Evolutionary conservation across 129 eudicot genomes (phyloP).

Genomic region (Mikania micrantha): DNA sequence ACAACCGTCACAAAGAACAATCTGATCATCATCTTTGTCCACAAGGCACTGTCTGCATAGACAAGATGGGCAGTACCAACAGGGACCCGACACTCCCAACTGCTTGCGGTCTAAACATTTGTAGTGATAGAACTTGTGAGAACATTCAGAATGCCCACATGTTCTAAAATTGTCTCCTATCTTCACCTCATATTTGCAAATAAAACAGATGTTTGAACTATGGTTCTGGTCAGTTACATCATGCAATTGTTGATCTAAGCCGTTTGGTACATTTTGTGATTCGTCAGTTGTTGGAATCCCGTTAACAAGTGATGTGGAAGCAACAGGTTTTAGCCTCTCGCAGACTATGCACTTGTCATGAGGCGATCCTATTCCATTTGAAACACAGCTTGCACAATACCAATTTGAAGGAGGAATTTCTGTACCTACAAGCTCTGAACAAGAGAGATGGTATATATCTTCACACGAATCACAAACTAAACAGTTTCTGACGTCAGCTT

Average conservation of each 20-base stretch:
- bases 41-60: conserved; percentile 66
- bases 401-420: conserved; percentile 58
- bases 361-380: conserved; percentile 44
- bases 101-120: conserved; percentile 60
- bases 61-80: conserved; percentile 97
- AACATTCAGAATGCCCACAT: conserved; percentile 59
- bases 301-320: background rate
- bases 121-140: conserved; percentile 59
- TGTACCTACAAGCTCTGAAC: conserved; percentile 49
- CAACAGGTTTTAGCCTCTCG: conserved; percentile 40
- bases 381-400: conserved; percentile 66
- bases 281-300: background rate
- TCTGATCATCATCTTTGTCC: conserved; percentile 73
- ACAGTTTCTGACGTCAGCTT: conserved; percentile 43
- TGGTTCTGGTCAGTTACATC: conserved; percentile 21
- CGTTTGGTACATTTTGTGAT: conserved; percentile 34
- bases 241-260: conserved; percentile 7
- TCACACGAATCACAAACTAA: conserved; percentile 89
- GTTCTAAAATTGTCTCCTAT: conserved; percentile 34
- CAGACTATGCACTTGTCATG: conserved; percentile 71
- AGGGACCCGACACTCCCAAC: conserved; percentile 40
- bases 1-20: conserved; percentile 81
- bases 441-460: conserved; percentile 63
- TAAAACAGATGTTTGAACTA: conserved; percentile 32
- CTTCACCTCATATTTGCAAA: conserved; percentile 41